Percentiles rank a stretch among this genome's conserved stretches.
Evolutionary conservation across 1,284 basidiomycete genomes (phyloP).

Genomic region (Ceratobasidium sp.): DNA sequence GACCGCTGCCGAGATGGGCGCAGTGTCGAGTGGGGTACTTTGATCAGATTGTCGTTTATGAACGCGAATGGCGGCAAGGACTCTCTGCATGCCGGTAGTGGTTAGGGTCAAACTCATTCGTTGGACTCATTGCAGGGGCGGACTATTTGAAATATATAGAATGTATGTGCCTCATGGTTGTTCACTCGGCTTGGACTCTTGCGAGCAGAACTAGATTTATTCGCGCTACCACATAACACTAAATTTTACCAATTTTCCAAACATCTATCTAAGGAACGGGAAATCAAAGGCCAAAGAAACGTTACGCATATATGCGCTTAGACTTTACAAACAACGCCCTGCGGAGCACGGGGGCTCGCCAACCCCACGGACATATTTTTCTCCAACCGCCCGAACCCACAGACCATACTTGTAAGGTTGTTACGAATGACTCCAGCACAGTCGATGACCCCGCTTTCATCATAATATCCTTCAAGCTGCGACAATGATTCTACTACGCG

Average conservation of each 20-base stretch:
- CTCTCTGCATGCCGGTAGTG: background rate
- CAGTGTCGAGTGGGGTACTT: constrained; percentile 22
- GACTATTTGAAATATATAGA: background rate
- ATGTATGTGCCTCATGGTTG: background rate
- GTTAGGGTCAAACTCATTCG: background rate
- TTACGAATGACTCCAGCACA: constrained; percentile 27
- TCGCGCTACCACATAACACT: no score
- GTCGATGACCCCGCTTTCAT: constrained; percentile 22
- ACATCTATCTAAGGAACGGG: no score
- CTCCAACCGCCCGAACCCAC: constrained; percentile 27
- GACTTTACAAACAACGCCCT: constrained; percentile 4
- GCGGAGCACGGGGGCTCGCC: background rate
- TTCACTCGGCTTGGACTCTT: background rate
- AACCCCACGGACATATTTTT: background rate
- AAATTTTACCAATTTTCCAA: no score
- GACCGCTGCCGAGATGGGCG: constrained; percentile 13
- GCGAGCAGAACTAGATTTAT: background rate
- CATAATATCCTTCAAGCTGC: constrained; percentile 11
- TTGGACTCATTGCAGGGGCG: background rate
- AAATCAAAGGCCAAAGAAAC: no score
- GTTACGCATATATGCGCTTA: constrained; percentile 12
- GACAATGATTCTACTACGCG: constrained; percentile 32
- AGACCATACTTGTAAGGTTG: constrained; percentile 24
- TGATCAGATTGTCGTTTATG: constrained; percentile 32
- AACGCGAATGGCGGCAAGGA: constrained; percentile 25